Evolutionary conservation across 1,139 yeast species (phyloP), one percentile per base, ranked within the genome.

Genomic region (Yamadazyma conglobata): DNA sequence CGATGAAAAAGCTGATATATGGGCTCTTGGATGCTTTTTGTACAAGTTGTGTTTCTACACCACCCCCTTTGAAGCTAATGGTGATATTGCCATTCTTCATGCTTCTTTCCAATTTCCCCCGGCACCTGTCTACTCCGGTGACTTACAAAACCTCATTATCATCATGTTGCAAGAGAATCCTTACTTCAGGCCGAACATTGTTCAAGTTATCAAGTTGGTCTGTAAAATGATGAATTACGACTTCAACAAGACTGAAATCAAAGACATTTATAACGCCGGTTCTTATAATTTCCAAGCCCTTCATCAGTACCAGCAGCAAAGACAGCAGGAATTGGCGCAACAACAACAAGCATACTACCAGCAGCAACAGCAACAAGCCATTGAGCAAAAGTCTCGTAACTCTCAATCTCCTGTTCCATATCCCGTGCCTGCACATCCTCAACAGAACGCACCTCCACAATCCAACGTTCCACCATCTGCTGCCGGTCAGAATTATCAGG

Each of bases 1-100:
- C 39, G 95, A 89, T 57, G 97, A 91, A 51, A 91, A 91, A 54
- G 77, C 89, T 39, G 98, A 91, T 58, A 79, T 91, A 19, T 91
- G 98, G 98, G 98, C 98, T 1, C 63, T 91, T 36, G 98, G 98
- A 10, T 78, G 89, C 17, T 84, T 93, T 44, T 64, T 91, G 32
- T 91, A 89, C 64, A 91, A 93, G 55, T 64, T 91, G 35, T 85
- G 97, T 53, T 91, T 85, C 58, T 91, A 86, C 56, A 89, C 88
- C 1, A 91, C 98, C 0, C 98, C 98, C 1, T 91, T 91, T 56
- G 94, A 84, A 54, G 71, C 76, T 23, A 69, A 69, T 43, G 91
- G 89, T 9, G 89, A 83, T 40, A 63, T 74, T 32, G 89, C 89
- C 17, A 81, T 84, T 16, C 54, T 83, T 30, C 79, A 77, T 49